Conservation (phyloP, 192 early-diverging fungal genomes). For the Backusella australiensis region DNA sequence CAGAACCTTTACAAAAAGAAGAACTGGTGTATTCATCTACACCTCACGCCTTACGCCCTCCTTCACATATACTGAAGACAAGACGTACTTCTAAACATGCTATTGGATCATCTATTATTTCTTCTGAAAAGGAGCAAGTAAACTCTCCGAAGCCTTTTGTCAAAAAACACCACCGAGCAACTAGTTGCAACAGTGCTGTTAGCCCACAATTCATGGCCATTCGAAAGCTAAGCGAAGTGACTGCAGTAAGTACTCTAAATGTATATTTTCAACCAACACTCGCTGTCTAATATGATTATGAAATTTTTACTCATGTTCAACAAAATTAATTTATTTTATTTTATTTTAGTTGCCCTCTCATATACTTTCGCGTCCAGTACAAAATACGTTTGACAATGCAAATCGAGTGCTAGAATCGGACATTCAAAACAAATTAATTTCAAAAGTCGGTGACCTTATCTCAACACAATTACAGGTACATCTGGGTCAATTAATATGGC, state of each 20-base stretch:
- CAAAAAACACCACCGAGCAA: neutral
- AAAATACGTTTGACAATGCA: neutral
- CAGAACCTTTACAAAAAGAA: neutral
- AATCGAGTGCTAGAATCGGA: neutral
- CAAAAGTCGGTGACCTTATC: constrained; percentile 9
- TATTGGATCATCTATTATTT: neutral
- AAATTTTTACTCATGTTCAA: neutral
- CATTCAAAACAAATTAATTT: constrained; percentile 13
- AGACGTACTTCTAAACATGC: neutral
- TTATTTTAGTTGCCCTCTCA: constrained; percentile 3
- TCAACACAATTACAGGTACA: constrained; percentile 16
- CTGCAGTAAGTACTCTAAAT: neutral
- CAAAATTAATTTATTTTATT: neutral
- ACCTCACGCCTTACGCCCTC: constrained; percentile 14
- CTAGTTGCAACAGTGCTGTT: constrained; percentile 13
- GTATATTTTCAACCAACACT: neutral
- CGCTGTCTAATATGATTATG: neutral
- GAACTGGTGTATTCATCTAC: neutral
- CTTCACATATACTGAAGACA: constrained; percentile 11
- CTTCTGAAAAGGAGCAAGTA: neutral
- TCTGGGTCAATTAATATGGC: constrained; percentile 18
- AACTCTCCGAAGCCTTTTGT: neutral
- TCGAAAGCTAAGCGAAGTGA: constrained; percentile 20
- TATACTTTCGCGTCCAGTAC: neutral
- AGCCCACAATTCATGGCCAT: constrained; percentile 24